Conservation (phyloP, 2,329 filamentous ascomycete genomes). For the Penicillium sp. region DNA sequence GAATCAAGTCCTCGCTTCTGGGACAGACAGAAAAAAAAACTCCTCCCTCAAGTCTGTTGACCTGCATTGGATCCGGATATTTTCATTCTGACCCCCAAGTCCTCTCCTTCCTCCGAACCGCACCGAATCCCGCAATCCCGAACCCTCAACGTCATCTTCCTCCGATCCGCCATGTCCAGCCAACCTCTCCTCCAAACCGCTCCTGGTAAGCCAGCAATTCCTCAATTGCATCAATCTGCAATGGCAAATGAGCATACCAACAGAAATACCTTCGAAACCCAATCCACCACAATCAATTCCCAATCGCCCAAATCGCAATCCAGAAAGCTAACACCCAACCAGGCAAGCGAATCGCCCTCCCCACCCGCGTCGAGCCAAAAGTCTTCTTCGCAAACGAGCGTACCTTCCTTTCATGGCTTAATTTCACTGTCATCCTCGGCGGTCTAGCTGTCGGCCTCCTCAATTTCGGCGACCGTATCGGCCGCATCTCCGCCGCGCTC, state of each 20-base stretch:
- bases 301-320: background rate
- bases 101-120: constrained; percentile 13
- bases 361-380: constrained; percentile 96
- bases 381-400: constrained; percentile 99
- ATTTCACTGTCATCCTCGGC: constrained; percentile 98
- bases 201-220: constrained; percentile 60
- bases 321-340: constrained; percentile 13
- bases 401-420: constrained; percentile 98
- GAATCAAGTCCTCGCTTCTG: too few relatives aligned
- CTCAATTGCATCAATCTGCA: background rate
- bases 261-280: background rate
- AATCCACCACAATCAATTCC: background rate
- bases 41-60: background rate
- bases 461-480: constrained; percentile 93
- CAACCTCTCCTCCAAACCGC: constrained; percentile 94
- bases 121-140: constrained; percentile 9
- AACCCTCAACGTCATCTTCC: background rate
- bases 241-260: background rate
- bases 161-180: constrained; percentile 68
- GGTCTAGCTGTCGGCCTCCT: constrained; percentile 94
- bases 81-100: background rate
- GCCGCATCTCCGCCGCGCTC: constrained; percentile 87
- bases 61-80: background rate
- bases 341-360: constrained; percentile 98
- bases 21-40: too few relatives aligned